Conservation (phyloP, 2,329 filamentous ascomycete genomes). For the Stagonosporopsis rhizophila region DNA sequence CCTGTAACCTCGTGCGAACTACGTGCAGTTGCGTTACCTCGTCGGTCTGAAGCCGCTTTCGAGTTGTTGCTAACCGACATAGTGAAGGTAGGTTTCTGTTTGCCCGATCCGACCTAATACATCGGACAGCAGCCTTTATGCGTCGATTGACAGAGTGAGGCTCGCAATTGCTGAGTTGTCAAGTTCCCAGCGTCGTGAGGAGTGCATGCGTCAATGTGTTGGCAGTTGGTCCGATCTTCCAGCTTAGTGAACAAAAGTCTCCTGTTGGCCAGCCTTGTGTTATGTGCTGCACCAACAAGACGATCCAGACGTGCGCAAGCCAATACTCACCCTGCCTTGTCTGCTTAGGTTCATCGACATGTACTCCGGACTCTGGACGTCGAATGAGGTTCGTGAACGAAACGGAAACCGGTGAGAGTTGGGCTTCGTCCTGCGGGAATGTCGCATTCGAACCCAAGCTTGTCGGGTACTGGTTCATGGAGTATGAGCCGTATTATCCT, state of each 20-base stretch:
- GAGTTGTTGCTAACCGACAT: neutral
- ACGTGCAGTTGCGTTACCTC: neutral
- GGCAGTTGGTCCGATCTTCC: constrained; percentile 27
- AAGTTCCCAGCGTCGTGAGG: constrained; percentile 14
- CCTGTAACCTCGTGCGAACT: neutral
- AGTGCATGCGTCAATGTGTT: constrained; percentile 33
- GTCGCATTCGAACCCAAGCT: neutral
- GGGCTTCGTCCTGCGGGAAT: neutral
- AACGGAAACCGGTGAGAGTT: neutral
- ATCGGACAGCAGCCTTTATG: neutral
- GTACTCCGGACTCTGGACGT: neutral
- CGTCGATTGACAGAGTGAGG: constrained; percentile 20
- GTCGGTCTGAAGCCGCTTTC: neutral
- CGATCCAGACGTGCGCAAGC: neutral
- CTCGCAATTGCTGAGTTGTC: constrained; percentile 33
- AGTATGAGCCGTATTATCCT: neutral
- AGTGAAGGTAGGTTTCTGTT: neutral
- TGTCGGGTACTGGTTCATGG: neutral
- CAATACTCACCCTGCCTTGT: neutral
- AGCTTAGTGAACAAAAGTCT: constrained; percentile 28
- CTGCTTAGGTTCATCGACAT: neutral
- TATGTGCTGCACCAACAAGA: constrained; percentile 8
- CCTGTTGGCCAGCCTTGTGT: constrained; percentile 34
- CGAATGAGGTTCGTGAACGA: neutral
- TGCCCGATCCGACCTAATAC: neutral